Conservation (phyloP, 768 basidiomycete species). For the Asterophora parasitica region DNA sequence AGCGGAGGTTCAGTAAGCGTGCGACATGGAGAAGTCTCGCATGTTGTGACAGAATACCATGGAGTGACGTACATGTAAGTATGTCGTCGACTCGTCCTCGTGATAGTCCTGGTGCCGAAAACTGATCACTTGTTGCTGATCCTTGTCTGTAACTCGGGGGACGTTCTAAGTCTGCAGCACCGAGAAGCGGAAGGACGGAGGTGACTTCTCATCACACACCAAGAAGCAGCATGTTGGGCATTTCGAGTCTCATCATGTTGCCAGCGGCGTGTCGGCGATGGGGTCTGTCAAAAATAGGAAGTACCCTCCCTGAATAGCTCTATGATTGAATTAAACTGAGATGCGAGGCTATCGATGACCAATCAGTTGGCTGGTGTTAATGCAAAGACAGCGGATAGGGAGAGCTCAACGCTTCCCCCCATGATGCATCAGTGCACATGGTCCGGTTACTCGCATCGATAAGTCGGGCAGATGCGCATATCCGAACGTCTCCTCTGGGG, state of each 20-base stretch:
- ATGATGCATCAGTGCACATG: background rate
- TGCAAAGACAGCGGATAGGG: background rate
- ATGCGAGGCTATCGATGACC: background rate
- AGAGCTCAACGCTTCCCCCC: background rate
- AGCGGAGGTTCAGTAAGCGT: background rate
- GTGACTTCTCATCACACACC: constrained; percentile 9
- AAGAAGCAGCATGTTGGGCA: constrained; percentile 4
- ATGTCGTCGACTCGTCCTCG: background rate
- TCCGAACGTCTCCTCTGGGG: constrained; percentile 5
- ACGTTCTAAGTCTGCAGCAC: background rate
- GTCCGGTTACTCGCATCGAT: background rate
- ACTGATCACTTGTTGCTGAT: constrained; percentile 2
- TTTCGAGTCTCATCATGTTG: constrained; percentile 2
- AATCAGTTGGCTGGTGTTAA: background rate
- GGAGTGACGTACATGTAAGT: background rate
- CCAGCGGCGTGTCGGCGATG: background rate
- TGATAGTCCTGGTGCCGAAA: constrained; percentile 3
- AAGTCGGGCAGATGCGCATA: background rate
- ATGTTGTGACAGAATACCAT: constrained; percentile 2
- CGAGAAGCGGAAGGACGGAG: constrained; percentile 2
- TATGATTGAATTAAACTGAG: background rate
- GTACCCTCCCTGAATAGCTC: background rate
- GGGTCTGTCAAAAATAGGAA: background rate
- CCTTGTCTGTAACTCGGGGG: background rate
- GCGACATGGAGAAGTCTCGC: background rate